Evolutionary conservation across 192 early-diverging fungal species (phyloP), one percentile per base, ranked within the genome.

Genomic region (Radiomyces spectabilis): DNA sequence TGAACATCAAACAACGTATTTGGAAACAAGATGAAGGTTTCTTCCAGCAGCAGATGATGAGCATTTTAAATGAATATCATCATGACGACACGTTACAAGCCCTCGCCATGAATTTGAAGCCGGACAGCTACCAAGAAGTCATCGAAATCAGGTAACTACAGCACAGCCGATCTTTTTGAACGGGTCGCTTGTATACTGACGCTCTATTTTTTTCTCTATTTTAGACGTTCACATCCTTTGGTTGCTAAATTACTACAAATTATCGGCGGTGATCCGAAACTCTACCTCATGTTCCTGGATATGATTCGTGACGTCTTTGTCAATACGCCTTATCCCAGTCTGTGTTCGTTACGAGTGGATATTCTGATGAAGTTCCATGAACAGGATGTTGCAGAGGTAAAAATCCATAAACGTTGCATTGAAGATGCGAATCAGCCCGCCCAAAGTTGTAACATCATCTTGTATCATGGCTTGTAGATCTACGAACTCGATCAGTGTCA

Each of bases 281-380:
- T 79, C 0, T 79, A 75, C 63, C 54, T 41, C 10, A 74, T 69
- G 69, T 65, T 61, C 48, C 47, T 55, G 9, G 30, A 59, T 10
- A 55, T 70, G 56, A 42, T 70, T n/a, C 51, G 58, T 16, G 22
- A 65, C 41, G 68, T 70, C 5, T 70, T 70, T 39, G 41, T 55
- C 13, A 47, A 56, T 8, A 60, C 60, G 0, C 68, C 68, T 0
- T 55, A 70, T 56, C 68, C 68, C 2, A 64, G 57, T 55, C 12
- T 70, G 26, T 75, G 71, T 43, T 76, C 72, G 2, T 48, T 81
- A 9, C 71, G 76, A 25, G 78, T 78, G 10, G 79, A 81, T 68
- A 56, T 81, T 8, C 35, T 81, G 32, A 78, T 81, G 79, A 66
- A 72, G 4, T 61, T 78, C 46, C 79, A 81, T 52, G 74, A 78